phyloP scores from a whole-genome alignment of 306 rosid genomes.

The Quercus variabilis region DNA sequence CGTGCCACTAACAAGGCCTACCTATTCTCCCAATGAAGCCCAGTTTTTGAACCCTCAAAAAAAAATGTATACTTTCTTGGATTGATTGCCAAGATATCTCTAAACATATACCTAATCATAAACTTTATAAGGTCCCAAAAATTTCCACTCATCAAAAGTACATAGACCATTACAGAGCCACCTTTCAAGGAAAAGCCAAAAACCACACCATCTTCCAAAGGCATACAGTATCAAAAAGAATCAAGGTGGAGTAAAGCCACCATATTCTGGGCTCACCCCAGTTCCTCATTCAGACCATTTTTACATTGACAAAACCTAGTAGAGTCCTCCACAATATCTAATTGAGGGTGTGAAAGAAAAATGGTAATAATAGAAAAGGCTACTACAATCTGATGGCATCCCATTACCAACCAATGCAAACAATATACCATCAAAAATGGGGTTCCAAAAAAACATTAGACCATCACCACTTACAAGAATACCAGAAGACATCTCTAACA shows the following conservation, averaged over 20 bases:
- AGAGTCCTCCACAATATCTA: too few relatives aligned
- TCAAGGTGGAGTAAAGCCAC: background rate
- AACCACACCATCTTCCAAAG: background rate
- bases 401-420: background rate
- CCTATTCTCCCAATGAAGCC: too few relatives aligned
- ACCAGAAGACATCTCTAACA: background rate
- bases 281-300: too few relatives aligned
- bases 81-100: background rate
- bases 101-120: background rate
- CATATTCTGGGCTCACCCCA: background rate
- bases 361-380: background rate
- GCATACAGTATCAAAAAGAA: background rate
- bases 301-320: too few relatives aligned
- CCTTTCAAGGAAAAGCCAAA: background rate
- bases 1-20: too few relatives aligned
- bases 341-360: too few relatives aligned
- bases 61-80: background rate
- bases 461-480: background rate
- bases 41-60: background rate
- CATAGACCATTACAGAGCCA: background rate
- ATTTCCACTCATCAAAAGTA: background rate
- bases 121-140: background rate
- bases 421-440: background rate
- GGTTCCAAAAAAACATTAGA: background rate
- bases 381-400: background rate